Conservation (phyloP, 805 yeast species). For the Blastobotrys americana region DNA sequence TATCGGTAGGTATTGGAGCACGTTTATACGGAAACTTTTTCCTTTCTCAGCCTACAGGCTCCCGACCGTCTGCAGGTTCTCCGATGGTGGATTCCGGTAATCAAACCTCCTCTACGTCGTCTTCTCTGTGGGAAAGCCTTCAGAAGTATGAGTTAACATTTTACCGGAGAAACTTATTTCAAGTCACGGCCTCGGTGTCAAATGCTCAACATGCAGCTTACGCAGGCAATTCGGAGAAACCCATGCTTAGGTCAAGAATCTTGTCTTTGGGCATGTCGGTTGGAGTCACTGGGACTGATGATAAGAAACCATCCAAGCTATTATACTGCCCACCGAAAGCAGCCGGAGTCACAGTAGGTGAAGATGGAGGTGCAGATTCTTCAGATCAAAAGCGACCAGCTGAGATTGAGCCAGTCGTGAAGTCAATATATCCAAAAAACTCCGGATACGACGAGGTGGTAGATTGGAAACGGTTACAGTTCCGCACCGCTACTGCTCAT, state of each 20-base stretch:
- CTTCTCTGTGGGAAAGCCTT: conserved; percentile 4
- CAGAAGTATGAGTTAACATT: conserved; percentile 22
- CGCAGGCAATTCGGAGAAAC: conserved; percentile 20
- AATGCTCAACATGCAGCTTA: conserved; percentile 24
- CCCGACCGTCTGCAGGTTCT: conserved; percentile 1
- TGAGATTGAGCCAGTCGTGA: conserved; percentile 20
- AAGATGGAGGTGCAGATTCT: conserved; percentile 1
- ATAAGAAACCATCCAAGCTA: conserved; percentile 17
- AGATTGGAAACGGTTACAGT: conserved; percentile 29
- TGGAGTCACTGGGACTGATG: conserved; percentile 18
- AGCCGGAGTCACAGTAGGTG: conserved; percentile 7
- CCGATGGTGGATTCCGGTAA: background rate
- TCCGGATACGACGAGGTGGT: conserved; percentile 25
- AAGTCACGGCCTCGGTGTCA: conserved; percentile 21
- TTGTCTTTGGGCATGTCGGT: conserved; percentile 22
- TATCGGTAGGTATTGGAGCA: conserved; percentile 14
- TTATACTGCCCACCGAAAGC: conserved; percentile 22
- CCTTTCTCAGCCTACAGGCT: conserved; percentile 14
- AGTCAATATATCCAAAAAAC: conserved; percentile 20
- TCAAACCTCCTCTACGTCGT: background rate
- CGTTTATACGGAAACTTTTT: conserved; percentile 21
- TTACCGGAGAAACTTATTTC: conserved; percentile 25
- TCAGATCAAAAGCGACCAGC: background rate
- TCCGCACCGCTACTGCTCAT: conserved; percentile 29
- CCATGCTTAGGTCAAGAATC: conserved; percentile 17